Conservation (phyloP, 2,329 filamentous ascomycete species). For the Colletotrichum camelliae region DNA sequence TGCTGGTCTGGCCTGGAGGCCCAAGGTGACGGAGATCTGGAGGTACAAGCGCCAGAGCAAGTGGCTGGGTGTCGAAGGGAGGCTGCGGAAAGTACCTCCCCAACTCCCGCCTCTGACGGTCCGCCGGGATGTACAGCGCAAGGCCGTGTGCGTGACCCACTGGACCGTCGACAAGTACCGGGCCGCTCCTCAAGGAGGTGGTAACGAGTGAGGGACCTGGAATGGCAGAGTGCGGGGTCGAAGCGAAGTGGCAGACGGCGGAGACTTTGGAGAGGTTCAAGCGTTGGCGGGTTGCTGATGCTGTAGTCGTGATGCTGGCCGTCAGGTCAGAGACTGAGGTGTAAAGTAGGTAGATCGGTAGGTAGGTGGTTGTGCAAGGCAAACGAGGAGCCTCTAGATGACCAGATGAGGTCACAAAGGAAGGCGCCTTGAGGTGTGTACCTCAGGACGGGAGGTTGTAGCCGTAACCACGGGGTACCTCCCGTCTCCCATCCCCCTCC, state of each 20-base stretch:
- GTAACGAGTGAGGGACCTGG: not conserved
- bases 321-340: not conserved
- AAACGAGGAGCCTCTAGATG: not conserved
- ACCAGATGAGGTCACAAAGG: not conserved
- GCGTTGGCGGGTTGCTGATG: not conserved
- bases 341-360: not conserved
- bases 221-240: not conserved
- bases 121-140: not conserved
- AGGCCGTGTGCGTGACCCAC: not conserved
- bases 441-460: not conserved
- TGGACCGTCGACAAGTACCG: not conserved
- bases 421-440: not conserved
- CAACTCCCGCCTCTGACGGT: not conserved
- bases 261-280: not conserved
- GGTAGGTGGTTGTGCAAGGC: not conserved
- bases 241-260: not conserved
- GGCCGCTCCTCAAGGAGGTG: not conserved
- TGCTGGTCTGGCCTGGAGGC: not conserved
- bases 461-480: not conserved
- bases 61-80: not conserved
- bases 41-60: slow-evolving; percentile 2
- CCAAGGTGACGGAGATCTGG: not conserved
- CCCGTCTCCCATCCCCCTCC: not conserved
- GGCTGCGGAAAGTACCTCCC: not conserved
- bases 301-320: not conserved